A percentile compares a stretch with the other conserved stretches of the same genome.
phyloP scores from a whole-genome alignment of 768 basidiomycete genomes.

The Lactarius hengduanensis region DNA sequence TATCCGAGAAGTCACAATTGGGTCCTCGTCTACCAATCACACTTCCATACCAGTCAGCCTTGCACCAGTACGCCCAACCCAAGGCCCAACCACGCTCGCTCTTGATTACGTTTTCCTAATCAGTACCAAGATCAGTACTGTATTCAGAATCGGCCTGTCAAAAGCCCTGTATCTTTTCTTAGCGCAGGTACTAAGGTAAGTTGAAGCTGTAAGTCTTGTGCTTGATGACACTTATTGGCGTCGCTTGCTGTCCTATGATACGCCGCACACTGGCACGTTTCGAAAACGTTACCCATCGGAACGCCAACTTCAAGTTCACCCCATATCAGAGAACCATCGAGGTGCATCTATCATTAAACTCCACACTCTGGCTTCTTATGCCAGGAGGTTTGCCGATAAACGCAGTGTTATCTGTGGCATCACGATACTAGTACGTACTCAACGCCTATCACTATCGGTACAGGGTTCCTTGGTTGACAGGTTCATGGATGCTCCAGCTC shows the following conservation, averaged over 20 bases:
- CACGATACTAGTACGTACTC: not conserved
- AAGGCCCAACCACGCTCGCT: not conserved
- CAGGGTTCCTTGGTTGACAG: not conserved
- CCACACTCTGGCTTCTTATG: not conserved
- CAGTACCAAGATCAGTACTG: not conserved
- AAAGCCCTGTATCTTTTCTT: not conserved
- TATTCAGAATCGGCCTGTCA: not conserved
- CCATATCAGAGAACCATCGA: too few species aligned
- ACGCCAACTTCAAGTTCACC: not conserved
- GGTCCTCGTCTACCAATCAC: not conserved
- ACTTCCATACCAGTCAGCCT: not conserved
- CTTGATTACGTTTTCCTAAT: not conserved
- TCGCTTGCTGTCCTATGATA: too few species aligned
- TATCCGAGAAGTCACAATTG: too few species aligned
- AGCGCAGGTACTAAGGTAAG: too few species aligned
- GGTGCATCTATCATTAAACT: not conserved
- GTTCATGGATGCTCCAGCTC: not conserved
- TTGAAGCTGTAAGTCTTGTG: too few species aligned
- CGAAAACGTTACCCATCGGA: not conserved
- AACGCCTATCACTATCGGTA: not conserved
- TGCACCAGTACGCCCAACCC: not conserved
- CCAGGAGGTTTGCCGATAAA: not conserved
- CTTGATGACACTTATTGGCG: too few species aligned
- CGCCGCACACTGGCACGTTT: too few species aligned
- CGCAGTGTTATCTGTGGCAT: not conserved